phyloP scores from a whole-genome alignment of 441 rosid genomes.

The Erodium texanum region DNA sequence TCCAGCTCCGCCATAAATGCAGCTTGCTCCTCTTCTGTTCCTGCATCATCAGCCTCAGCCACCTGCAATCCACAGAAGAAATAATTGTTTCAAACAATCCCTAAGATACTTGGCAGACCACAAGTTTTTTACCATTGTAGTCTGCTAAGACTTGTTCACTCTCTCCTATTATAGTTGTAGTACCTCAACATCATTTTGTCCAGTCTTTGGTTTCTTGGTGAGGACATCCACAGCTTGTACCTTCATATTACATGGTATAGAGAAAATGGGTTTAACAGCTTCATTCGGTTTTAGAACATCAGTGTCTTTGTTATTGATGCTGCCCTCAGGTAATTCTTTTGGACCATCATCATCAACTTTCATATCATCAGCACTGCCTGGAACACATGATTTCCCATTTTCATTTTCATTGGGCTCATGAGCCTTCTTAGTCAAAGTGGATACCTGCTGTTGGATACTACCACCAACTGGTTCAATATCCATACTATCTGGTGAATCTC shows the following conservation, averaged over 20 bases:
- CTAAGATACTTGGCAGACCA: constrained; percentile 1
- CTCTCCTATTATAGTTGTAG: not conserved
- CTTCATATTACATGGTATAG: not conserved
- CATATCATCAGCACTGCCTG: constrained; percentile 20
- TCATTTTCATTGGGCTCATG: constrained; percentile 25
- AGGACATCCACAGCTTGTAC: constrained; percentile 28
- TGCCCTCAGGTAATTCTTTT: constrained; percentile 22
- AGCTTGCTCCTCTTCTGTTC: constrained; percentile 57
- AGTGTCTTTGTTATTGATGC: constrained; percentile 14
- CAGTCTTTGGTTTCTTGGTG: not conserved
- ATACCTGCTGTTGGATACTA: constrained; percentile 25
- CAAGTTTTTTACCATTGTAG: not conserved
- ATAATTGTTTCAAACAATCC: not conserved
- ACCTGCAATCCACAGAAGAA: constrained; percentile 35
- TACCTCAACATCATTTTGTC: constrained; percentile 55
- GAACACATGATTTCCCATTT: constrained; percentile 26
- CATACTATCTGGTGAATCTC: constrained; percentile 25
- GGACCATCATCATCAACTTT: constrained; percentile 18
- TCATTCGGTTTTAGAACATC: constrained; percentile 16
- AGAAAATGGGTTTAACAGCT: constrained; percentile 23
- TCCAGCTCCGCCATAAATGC: constrained; percentile 78
- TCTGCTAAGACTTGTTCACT: not conserved
- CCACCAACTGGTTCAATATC: constrained; percentile 26
- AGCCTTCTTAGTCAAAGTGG: constrained; percentile 18
- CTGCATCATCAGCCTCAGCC: constrained; percentile 50